Evolutionary conservation across 2,329 filamentous ascomycete genomes (phyloP).

Genomic region (Aspergillus sp.): DNA sequence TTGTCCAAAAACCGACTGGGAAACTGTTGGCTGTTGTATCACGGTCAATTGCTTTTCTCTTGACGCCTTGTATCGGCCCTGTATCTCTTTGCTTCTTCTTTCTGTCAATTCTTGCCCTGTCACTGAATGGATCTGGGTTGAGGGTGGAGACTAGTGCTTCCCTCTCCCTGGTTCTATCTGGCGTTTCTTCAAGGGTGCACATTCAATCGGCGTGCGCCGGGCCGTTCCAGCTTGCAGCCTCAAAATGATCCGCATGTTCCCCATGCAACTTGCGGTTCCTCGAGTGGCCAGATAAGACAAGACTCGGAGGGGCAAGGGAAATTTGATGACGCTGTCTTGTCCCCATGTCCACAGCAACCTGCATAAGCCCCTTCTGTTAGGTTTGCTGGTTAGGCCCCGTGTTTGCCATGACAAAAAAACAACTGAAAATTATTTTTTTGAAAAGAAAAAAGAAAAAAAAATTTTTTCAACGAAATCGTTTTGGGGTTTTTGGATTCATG

Average conservation of each 20-base stretch:
- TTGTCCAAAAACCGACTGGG: constrained; percentile 17
- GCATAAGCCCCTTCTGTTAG: constrained; percentile 33
- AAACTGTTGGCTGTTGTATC: constrained; percentile 13
- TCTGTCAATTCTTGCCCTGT: constrained; percentile 11
- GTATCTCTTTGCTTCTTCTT: constrained; percentile 5
- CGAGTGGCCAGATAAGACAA: constrained; percentile 27
- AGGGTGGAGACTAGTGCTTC: constrained; percentile 17
- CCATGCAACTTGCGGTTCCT: constrained; percentile 22
- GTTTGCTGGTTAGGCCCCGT: constrained; percentile 33
- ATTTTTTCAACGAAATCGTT: constrained; percentile 3
- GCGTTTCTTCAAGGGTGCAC: constrained; percentile 32
- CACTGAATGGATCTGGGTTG: constrained; percentile 14
- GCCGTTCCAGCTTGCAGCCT: constrained; percentile 42
- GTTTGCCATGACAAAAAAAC: constrained; percentile 22
- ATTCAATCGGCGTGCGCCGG: constrained; percentile 38
- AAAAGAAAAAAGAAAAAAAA: not conserved
- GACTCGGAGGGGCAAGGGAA: constrained; percentile 21
- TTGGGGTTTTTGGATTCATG: constrained; percentile 17
- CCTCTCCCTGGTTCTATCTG: constrained; percentile 19
- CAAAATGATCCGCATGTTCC: constrained; percentile 37
- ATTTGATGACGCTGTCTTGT: constrained; percentile 25
- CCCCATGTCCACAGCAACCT: constrained; percentile 26
- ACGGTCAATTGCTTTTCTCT: constrained; percentile 8
- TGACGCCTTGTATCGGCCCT: constrained; percentile 3
- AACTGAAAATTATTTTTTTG: constrained; percentile 3